phyloP scores from a whole-genome alignment of 768 basidiomycete genomes.

The Rhizopogon vulgaris region DNA sequence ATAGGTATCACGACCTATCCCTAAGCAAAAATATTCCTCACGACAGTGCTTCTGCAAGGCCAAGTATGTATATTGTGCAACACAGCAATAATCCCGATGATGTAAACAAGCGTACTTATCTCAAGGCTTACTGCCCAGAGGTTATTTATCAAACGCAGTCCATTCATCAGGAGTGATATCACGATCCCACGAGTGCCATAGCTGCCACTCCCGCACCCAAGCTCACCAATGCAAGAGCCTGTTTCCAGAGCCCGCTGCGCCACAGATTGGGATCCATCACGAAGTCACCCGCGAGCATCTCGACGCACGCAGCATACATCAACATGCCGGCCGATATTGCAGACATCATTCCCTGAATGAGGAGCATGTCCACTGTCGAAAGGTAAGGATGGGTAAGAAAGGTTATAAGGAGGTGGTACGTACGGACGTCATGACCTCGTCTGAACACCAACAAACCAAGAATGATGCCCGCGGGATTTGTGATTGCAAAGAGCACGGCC shows the following conservation, averaged over 20 bases:
- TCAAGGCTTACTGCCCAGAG: too few relatives aligned
- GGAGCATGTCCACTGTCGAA: conserved; percentile 37
- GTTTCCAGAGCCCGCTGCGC: conserved; percentile 31
- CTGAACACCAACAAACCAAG: conserved; percentile 48
- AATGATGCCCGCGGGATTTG: conserved; percentile 65
- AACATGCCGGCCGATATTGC: conserved; percentile 82
- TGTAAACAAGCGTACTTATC: too few relatives aligned
- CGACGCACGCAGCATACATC: conserved; percentile 76
- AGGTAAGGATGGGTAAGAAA: neutral
- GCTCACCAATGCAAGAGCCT: conserved; percentile 54
- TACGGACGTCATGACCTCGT: conserved; percentile 23
- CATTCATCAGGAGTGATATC: neutral
- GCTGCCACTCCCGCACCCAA: conserved; percentile 53
- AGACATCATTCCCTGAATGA: conserved; percentile 70
- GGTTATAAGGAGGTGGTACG: conserved; percentile 7
- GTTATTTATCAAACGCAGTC: too few relatives aligned
- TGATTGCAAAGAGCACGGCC: conserved; percentile 62
- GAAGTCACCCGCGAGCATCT: conserved; percentile 85
- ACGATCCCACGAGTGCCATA: conserved; percentile 54
- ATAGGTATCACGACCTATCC: too few relatives aligned
- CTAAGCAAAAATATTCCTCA: too few relatives aligned
- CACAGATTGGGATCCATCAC: conserved; percentile 58
- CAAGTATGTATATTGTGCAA: too few relatives aligned
- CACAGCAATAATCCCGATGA: too few relatives aligned
- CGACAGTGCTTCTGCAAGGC: too few relatives aligned